Percentiles rank a stretch among this genome's conserved stretches.
phyloP scores from a whole-genome alignment of 805 yeast species.

The Kluyveromyces dobzhanskii region DNA sequence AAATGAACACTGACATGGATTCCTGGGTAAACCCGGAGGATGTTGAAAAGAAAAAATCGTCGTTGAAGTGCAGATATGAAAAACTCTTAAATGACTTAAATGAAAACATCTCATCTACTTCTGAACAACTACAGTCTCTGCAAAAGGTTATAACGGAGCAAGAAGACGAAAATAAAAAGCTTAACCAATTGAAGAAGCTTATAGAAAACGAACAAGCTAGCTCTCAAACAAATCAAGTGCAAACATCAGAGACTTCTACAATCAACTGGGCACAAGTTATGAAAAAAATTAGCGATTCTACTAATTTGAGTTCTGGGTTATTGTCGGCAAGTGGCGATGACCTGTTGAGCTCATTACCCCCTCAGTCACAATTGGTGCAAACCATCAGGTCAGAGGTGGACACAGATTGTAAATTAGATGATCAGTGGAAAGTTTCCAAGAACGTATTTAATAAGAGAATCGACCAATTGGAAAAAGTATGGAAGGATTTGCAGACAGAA shows the following conservation, averaged over 20 bases:
- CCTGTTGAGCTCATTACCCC: slow-evolving; percentile 16
- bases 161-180: slow-evolving; percentile 18
- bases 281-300: slow-evolving; percentile 17
- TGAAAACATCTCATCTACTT: slow-evolving; percentile 8
- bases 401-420: slow-evolving; percentile 20
- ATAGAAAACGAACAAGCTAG: slow-evolving; percentile 7
- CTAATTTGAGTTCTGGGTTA: slow-evolving; percentile 22
- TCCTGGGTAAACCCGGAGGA: slow-evolving; percentile 19
- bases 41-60: slow-evolving; percentile 11
- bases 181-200: slow-evolving; percentile 16
- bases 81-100: slow-evolving; percentile 7
- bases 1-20: slow-evolving; percentile 24
- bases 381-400: slow-evolving; percentile 21
- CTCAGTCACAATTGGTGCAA: slow-evolving; percentile 15
- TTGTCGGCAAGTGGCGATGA: slow-evolving; percentile 20
- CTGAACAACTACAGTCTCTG: slow-evolving; percentile 8
- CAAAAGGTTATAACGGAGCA: slow-evolving; percentile 16
- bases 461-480: slow-evolving; percentile 16
- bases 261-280: slow-evolving; percentile 8
- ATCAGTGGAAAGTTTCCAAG: slow-evolving; percentile 19
- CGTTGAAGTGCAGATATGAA: slow-evolving; percentile 11
- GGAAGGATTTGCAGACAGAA: slow-evolving; percentile 16
- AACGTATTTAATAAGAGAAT: slow-evolving; percentile 15
- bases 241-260: slow-evolving; percentile 6
- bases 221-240: not conserved